Conservation (phyloP, 768 basidiomycete species). For the Mycena haematopus region DNA sequence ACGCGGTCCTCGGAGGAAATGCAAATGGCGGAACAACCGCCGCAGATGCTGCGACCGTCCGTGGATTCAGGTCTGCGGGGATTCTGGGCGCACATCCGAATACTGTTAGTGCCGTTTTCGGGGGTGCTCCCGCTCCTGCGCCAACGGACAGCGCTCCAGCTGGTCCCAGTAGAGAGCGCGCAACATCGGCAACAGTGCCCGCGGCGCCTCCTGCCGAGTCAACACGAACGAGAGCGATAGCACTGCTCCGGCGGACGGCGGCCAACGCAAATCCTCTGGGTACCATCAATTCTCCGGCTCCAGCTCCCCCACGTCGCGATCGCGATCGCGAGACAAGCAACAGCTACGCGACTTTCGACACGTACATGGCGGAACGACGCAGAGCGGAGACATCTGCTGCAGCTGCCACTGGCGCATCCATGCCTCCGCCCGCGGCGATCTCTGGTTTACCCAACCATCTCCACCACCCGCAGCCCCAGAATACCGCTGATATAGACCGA, state of each 20-base stretch:
- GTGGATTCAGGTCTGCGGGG: conserved; percentile 22
- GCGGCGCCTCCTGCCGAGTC: conserved; percentile 13
- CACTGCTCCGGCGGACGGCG: conserved; percentile 18
- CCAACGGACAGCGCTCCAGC: conserved; percentile 1
- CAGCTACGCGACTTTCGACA: conserved; percentile 27
- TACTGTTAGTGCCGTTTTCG: conserved; percentile 24
- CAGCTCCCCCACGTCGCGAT: conserved; percentile 13
- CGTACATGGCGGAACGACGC: conserved; percentile 25
- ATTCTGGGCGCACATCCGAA: conserved; percentile 21
- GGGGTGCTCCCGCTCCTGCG: conserved; percentile 11
- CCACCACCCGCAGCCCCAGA: conserved; percentile 28
- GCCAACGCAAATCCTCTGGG: conserved; percentile 18
- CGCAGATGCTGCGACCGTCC: conserved; percentile 26
- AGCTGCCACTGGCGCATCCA: conserved; percentile 2
- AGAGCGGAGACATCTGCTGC: conserved; percentile 22
- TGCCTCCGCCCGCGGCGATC: neutral
- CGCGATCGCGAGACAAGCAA: conserved; percentile 22
- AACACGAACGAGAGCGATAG: conserved; percentile 19
- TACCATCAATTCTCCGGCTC: conserved; percentile 20
- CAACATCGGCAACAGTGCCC: neutral
- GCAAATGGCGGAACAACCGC: conserved; percentile 11
- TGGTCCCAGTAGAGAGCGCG: conserved; percentile 19
- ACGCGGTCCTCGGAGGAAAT: conserved; percentile 10
- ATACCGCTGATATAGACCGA: conserved; percentile 25
- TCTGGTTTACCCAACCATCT: conserved; percentile 11